Evolutionary conservation across 306 rosid genomes (phyloP).

Genomic region (Rosa lucieae): DNA sequence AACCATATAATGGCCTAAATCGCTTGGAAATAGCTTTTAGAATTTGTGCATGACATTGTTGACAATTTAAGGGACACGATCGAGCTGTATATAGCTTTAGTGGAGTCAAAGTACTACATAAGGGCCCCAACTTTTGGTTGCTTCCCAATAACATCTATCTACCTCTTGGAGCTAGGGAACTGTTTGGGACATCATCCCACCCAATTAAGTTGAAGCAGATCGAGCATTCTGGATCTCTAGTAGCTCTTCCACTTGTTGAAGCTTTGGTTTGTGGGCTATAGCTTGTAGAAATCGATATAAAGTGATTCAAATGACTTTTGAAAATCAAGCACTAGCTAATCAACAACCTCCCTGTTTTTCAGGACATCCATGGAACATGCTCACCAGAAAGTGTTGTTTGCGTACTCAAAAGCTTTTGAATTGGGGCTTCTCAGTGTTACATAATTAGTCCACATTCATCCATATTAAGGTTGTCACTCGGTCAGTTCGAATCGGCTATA

Average conservation of each 20-base stretch:
- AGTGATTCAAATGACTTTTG: neutral
- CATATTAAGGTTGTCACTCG: too few relatives aligned
- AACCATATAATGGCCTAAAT: neutral
- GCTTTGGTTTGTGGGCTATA: conserved; percentile 17
- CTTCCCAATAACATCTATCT: conserved; percentile 44
- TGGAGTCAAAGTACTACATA: conserved; percentile 33
- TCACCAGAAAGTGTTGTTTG: neutral
- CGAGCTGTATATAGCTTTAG: neutral
- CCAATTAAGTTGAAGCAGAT: neutral
- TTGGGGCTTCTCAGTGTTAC: conserved; percentile 15
- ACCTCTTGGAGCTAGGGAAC: neutral
- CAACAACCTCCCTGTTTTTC: conserved; percentile 21
- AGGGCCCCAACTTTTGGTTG: conserved; percentile 36
- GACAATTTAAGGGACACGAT: conserved; percentile 30
- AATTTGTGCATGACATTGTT: conserved; percentile 32
- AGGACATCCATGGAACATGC: conserved; percentile 58
- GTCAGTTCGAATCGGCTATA: too few relatives aligned
- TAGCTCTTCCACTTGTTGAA: neutral
- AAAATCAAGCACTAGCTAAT: neutral
- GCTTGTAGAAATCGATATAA: neutral
- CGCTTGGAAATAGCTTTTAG: conserved; percentile 1
- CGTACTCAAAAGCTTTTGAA: conserved; percentile 28
- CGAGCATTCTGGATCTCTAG: neutral
- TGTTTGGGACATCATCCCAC: neutral
- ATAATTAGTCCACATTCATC: conserved; percentile 31